phyloP scores from a whole-genome alignment of 805 yeast genomes.

The Candida maltosa region DNA sequence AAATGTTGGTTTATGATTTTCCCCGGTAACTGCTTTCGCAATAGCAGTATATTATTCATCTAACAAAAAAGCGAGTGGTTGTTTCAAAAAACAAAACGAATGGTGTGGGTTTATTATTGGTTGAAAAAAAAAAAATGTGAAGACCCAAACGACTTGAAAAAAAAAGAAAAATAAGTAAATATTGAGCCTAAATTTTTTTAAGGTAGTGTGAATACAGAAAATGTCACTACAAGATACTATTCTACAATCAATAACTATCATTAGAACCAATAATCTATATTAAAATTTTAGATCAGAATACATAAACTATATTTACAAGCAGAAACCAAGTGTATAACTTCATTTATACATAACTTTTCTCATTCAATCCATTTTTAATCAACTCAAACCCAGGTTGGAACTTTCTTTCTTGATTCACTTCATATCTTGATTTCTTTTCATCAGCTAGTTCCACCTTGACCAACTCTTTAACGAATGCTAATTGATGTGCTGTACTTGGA shows the following conservation, averaged over 20 bases:
- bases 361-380: constrained; percentile 5
- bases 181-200: no score
- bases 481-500: constrained; percentile 81
- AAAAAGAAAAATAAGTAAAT: no score
- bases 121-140: neutral
- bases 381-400: constrained; percentile 58
- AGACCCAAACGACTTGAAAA: neutral
- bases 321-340: neutral
- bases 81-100: neutral
- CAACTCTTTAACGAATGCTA: constrained; percentile 79
- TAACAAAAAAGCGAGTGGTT: no score
- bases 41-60: no score
- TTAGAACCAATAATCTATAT: no score
- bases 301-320: no score
- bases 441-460: constrained; percentile 77
- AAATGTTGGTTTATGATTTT: no score
- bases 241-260: no score
- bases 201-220: neutral
- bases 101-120: neutral
- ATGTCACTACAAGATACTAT: no score
- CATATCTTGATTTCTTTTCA: constrained; percentile 43
- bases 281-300: no score
- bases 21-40: no score
- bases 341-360: no score
- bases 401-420: constrained; percentile 56